phyloP scores from a whole-genome alignment of 352 stramenopile species.

The Phytopythium chamaehyphon region DNA sequence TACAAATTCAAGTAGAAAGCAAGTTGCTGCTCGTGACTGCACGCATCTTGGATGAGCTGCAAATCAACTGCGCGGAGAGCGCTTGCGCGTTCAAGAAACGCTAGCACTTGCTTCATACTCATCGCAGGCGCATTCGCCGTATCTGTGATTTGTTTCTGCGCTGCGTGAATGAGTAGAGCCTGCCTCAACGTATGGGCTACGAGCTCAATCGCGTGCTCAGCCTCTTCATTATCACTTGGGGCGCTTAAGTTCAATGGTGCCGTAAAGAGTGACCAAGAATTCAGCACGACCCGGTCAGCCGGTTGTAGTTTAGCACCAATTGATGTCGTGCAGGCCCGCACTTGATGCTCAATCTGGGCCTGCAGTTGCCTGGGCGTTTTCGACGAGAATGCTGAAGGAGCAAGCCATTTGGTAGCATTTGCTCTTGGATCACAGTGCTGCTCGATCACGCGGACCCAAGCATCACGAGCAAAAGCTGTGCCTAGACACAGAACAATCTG shows the following conservation, averaged over 20 bases:
- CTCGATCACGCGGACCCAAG: constrained; percentile 59
- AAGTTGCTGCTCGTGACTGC: constrained; percentile 60
- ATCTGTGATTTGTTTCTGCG: constrained; percentile 16
- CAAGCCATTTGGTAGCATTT: constrained; percentile 40
- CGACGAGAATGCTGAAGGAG: constrained; percentile 8
- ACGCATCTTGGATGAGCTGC: constrained; percentile 24
- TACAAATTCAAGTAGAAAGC: constrained; percentile 83
- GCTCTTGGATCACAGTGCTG: constrained; percentile 45
- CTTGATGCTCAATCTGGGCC: constrained; percentile 13
- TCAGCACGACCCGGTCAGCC: constrained; percentile 51
- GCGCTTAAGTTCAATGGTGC: constrained; percentile 1
- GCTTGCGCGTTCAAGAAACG: constrained; percentile 69
- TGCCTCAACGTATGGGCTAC: constrained; percentile 26
- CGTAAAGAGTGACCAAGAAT: constrained; percentile 59
- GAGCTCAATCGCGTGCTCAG: constrained; percentile 12
- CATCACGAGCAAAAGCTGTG: constrained; percentile 50
- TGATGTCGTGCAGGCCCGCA: constrained; percentile 37
- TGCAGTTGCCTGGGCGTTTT: constrained; percentile 8
- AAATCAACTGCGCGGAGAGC: constrained; percentile 54
- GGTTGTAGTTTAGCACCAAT: constrained; percentile 32
- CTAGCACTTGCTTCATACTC: constrained; percentile 28
- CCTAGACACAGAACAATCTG: constrained; percentile 72
- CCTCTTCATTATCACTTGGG: constrained; percentile 5
- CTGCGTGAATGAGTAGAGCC: constrained; percentile 31
- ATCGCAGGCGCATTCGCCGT: constrained; percentile 34